Base-by-base conservation (phyloP, 1,139 yeast genomes). In the Cylindricascospora bacillispora region DNA sequence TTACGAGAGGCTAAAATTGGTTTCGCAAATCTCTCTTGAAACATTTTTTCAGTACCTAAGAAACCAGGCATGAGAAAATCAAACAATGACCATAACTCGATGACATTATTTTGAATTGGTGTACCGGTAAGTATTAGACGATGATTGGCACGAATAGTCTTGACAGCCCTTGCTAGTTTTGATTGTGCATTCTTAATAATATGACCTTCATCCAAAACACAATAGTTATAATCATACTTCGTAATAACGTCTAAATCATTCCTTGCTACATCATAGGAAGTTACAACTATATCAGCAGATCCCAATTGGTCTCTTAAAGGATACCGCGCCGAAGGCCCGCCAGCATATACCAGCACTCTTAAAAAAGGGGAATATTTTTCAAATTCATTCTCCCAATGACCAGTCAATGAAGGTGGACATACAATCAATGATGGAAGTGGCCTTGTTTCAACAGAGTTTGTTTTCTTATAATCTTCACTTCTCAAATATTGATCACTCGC, bases 11-110 rank as follows among this genome's bases (percentile, higher is more conserved):
- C 92, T 2, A 95, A 92, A 53, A 92, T 92, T 3, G 99, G 99
- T 48, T 85, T 86, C 13, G 97, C 93, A 64, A 86, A 92, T 42
- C 89, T 76, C 39, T 86, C 97, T 46, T 86, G 93, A 61, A 92
- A 92, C 26, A 79, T 70, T 56, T 85, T 89, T 50, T 92, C 98
- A 2, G 94, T 78, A 12, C 98, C 99, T 45, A 92, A 63, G 52
- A 89, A 92, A 1, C 98, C 99, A 1, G 99, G 99, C 98, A 92
- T 92, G 54, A 92, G 65, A 54, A 85, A 92, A 54, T 92, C 98
- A 62, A 92, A 92, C 45, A 92, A 62, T 2, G 98, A 89, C 98
- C 98, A 92, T 37, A 92, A 62, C 53, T 92, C 99, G 28, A 92
- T 66, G 1, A 92, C 98, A 49, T 92, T 89, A 49, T 92, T 92